Base-by-base conservation (phyloP, 495 filamentous ascomycete species). In the Annulohypoxylon stygium region DNA sequence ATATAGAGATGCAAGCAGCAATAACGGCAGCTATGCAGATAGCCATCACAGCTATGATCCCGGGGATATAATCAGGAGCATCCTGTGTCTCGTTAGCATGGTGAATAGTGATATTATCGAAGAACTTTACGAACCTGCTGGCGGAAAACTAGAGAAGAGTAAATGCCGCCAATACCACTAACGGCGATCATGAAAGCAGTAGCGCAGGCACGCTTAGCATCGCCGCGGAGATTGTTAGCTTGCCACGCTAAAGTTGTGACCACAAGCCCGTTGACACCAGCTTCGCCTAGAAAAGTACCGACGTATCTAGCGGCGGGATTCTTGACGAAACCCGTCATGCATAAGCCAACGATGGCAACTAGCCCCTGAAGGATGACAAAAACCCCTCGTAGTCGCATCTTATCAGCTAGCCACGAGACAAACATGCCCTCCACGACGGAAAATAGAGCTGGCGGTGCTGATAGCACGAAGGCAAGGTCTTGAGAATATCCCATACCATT, bases 361-460 rank as follows among this genome's bases (percentile, higher is more conserved):
- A 86, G 14, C 0, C 80, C 75, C 54, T 91, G 89, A 64, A 83
- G 67, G n/a, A 86, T 73, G 7, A 92, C 76, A 25, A 90, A 81
- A 1, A 84, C 82, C 0, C 84, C 87, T 25, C 90, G 86, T 18
- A 86, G 74, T 20, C 79, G 88, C 61, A 85, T 86, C 69, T 81
- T 83, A 69, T 92, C 89, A 12, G 83, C 86, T 11, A 86, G 68
- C 83, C 82, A 88, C 53, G 86, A 84, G 3, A 82, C 78, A 20
- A 43, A 64, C 57, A 82, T 61, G 12, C 74, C 84, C 14, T 83
- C 68, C 33, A 82, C 82, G 9, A 90, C 87, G 0, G 91, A 87
- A 74, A 89, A 93, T 71, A 92, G 92, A 75, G 93, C 93, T 0
- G 92, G 92, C 70, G 91, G 91, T 0, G 90, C 91, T 1, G 90